These are phyloP conservation scores for Stephanocyclus meneghinianus DNA, from an alignment of 352 stramenopile species.

Conservation along the genomic window DNA sequence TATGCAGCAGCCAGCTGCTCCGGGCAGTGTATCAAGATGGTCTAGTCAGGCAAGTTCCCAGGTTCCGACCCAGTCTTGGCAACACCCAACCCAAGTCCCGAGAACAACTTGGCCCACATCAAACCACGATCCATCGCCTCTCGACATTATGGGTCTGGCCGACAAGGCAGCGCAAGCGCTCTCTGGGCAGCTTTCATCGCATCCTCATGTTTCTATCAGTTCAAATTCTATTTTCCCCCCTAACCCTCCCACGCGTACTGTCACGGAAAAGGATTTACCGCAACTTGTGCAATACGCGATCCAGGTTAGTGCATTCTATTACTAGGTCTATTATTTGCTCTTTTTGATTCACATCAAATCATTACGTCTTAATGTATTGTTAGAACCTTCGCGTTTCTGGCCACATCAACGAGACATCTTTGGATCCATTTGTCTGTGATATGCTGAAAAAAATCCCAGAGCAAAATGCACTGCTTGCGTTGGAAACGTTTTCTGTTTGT, in stretches of 20 bases:
- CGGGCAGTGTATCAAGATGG: background rate
- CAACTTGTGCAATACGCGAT: constrained; percentile 64
- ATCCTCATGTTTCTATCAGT: constrained; percentile 4
- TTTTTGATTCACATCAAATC: constrained; percentile 4
- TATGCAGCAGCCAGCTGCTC: constrained; percentile 14
- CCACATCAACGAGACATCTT: constrained; percentile 51
- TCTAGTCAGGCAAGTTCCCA: constrained; percentile 1
- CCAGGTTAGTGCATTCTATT: constrained; percentile 50
- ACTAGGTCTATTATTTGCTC: background rate
- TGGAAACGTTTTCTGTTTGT: constrained; percentile 69
- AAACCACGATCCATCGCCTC: constrained; percentile 9
- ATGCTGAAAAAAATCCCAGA: constrained; percentile 76
- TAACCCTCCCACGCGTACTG: constrained; percentile 14
- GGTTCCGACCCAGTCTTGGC: background rate
- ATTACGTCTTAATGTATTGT: constrained; percentile 13
- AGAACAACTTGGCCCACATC: constrained; percentile 14
- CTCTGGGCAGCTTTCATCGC: constrained; percentile 4
- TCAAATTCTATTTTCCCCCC: constrained; percentile 27
- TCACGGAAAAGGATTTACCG: constrained; percentile 56
- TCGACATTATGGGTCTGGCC: constrained; percentile 75
- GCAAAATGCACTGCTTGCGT: constrained; percentile 51
- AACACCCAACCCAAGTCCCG: constrained; percentile 13
- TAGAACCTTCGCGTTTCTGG: constrained; percentile 72
- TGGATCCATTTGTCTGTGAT: constrained; percentile 65
- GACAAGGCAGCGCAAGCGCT: constrained; percentile 65